A percentile compares a stretch with the other conserved stretches of the same genome.
Conservation (phyloP, 306 rosid genomes). For the Cicer bijugum region DNA sequence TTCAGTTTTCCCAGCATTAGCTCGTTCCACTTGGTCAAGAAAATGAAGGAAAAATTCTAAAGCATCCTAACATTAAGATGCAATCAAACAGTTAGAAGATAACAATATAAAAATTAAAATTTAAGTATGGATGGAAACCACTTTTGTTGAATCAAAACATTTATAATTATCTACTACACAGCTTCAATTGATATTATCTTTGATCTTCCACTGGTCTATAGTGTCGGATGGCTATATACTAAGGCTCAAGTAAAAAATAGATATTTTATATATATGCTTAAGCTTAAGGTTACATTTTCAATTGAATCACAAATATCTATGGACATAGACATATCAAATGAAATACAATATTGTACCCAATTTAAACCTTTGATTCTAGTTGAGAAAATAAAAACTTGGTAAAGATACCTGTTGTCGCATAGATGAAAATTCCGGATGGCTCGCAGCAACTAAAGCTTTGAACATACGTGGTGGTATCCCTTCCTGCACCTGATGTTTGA, state of each 20-base stretch:
- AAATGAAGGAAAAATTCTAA: slow-evolving; percentile 97
- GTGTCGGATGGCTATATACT: slow-evolving; percentile 3
- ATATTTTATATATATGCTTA: background rate
- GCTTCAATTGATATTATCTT: slow-evolving; percentile 4
- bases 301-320: slow-evolving; percentile 19
- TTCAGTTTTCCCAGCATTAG: slow-evolving; percentile 66
- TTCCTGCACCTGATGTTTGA: slow-evolving; percentile 66
- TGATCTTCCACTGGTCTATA: slow-evolving; percentile 12
- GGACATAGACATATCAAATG: slow-evolving; percentile 13
- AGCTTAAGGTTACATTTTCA: slow-evolving; percentile 30
- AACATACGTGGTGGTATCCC: slow-evolving; percentile 93
- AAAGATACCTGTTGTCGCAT: slow-evolving; percentile 86
- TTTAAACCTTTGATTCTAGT: slow-evolving; percentile 3
- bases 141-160: slow-evolving; percentile 8
- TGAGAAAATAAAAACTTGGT: slow-evolving; percentile 27
- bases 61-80: slow-evolving; percentile 71
- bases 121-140: slow-evolving; percentile 10
- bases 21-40: slow-evolving; percentile 90
- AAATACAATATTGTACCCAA: slow-evolving; percentile 12
- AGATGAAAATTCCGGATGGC: slow-evolving; percentile 97
- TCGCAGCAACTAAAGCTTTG: slow-evolving; percentile 89
- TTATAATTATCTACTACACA: background rate
- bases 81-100: slow-evolving; percentile 38
- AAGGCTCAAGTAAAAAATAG: background rate
- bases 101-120: slow-evolving; percentile 22